phyloP scores from a whole-genome alignment of 495 filamentous ascomycete genomes.

The Cenococcum geophilum region DNA sequence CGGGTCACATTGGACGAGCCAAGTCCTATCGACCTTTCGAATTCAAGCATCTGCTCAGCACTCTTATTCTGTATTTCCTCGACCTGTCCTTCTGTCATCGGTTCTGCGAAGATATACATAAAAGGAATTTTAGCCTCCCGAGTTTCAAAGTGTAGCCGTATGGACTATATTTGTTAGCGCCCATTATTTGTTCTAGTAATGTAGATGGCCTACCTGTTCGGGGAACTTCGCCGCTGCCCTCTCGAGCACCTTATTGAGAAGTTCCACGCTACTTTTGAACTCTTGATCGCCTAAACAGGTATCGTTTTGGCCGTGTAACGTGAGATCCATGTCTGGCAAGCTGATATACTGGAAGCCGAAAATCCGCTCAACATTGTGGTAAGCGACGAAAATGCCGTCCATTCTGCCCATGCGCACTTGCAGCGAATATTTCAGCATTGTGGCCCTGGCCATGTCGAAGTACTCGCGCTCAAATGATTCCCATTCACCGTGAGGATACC shows the following conservation, averaged over 20 bases:
- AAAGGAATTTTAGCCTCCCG: slow-evolving; percentile 52
- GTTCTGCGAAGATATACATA: slow-evolving; percentile 89
- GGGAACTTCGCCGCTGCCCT: slow-evolving; percentile 67
- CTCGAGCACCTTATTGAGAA: slow-evolving; percentile 74
- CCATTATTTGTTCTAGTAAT: neutral
- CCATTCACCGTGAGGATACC: slow-evolving; percentile 61
- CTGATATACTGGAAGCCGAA: slow-evolving; percentile 97
- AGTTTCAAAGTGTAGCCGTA: slow-evolving; percentile 86
- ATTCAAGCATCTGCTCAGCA: slow-evolving; percentile 55
- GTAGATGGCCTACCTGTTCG: slow-evolving; percentile 40
- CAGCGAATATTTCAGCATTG: slow-evolving; percentile 94
- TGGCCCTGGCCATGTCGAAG: slow-evolving; percentile 90
- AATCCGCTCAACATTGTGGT: slow-evolving; percentile 88
- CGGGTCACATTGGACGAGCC: slow-evolving; percentile 10
- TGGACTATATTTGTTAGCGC: slow-evolving; percentile 46
- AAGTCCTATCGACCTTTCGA: slow-evolving; percentile 55
- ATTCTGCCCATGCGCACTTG: slow-evolving; percentile 95
- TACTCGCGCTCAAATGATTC: slow-evolving; percentile 94
- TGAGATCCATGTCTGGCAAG: slow-evolving; percentile 76
- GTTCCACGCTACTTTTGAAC: slow-evolving; percentile 68
- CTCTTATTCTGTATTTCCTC: slow-evolving; percentile 64
- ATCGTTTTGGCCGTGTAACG: slow-evolving; percentile 67
- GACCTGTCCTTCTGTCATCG: slow-evolving; percentile 66
- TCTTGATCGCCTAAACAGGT: slow-evolving; percentile 72
- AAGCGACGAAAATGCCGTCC: slow-evolving; percentile 99